These are phyloP conservation scores for Lachancea mirantina DNA, from an alignment of 805 yeast genomes.

Conservation along the genomic window DNA sequence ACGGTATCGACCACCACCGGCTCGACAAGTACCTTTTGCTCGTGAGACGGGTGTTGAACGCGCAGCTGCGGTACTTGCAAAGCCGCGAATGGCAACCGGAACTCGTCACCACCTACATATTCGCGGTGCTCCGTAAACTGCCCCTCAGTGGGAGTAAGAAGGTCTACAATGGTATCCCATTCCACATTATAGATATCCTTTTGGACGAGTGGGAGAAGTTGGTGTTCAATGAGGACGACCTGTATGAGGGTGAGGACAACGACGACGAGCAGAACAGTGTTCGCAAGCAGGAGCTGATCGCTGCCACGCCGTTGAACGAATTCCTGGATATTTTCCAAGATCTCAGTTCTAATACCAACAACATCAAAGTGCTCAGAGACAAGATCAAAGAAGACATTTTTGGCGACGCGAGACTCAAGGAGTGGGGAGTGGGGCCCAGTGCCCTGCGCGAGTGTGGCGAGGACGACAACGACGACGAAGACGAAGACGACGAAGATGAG, in stretches of 20 bases:
- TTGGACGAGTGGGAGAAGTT: constrained; percentile 77
- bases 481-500: constrained; percentile 30
- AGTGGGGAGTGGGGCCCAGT: constrained; percentile 52
- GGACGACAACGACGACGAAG: constrained; percentile 27
- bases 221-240: constrained; percentile 42
- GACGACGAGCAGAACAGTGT: constrained; percentile 30
- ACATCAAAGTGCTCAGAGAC: constrained; percentile 55
- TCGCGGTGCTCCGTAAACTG: constrained; percentile 35
- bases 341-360: constrained; percentile 40
- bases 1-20: constrained; percentile 71
- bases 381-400: constrained; percentile 62
- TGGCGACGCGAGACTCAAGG: constrained; percentile 51
- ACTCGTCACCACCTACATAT: constrained; percentile 40
- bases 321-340: constrained; percentile 56
- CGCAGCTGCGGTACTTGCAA: constrained; percentile 51
- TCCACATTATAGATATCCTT: constrained; percentile 78
- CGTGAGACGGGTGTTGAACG: constrained; percentile 67
- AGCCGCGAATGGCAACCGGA: constrained; percentile 47
- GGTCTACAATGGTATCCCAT: constrained; percentile 68
- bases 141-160: constrained; percentile 54
- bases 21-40: constrained; percentile 79
- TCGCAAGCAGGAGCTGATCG: constrained; percentile 29
- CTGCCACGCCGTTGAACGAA: constrained; percentile 43
- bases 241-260: constrained; percentile 39
- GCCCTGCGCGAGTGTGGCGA: no score